phyloP scores from a whole-genome alignment of 345 rosid species.

The Hirschfeldia incana region DNA sequence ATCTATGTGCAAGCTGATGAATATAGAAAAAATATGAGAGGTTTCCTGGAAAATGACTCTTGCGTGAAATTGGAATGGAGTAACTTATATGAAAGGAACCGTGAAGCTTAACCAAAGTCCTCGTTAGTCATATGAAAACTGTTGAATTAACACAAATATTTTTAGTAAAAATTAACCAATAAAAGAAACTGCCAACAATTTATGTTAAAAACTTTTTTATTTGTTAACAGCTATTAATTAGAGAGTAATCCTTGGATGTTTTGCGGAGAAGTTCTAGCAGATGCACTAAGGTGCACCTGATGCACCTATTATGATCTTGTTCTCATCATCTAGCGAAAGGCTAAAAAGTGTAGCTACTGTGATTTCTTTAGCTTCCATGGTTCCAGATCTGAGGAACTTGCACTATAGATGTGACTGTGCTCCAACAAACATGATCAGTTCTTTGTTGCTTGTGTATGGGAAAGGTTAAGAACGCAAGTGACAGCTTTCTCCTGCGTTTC shows the following conservation, averaged over 20 bases:
- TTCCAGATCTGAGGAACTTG: constrained; percentile 81
- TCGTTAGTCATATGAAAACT: background rate
- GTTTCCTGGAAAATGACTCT: constrained; percentile 33
- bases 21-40: constrained; percentile 1
- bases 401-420: constrained; percentile 81
- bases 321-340: constrained; percentile 84
- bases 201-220: background rate
- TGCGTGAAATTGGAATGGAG: constrained; percentile 18
- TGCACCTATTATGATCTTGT: constrained; percentile 86
- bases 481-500: constrained; percentile 75
- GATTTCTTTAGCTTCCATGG: constrained; percentile 86
- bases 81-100: constrained; percentile 9
- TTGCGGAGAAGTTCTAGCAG: constrained; percentile 72
- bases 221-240: constrained; percentile 16
- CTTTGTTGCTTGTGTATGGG: constrained; percentile 69
- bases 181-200: background rate
- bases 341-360: constrained; percentile 95
- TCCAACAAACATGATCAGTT: constrained; percentile 78
- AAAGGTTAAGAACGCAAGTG: constrained; percentile 86
- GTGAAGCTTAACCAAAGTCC: background rate
- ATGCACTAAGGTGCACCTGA: constrained; percentile 78
- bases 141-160: constrained; percentile 3
- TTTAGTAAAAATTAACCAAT: background rate
- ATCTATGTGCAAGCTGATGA: background rate
- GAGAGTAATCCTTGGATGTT: constrained; percentile 41